These are phyloP conservation scores for Colletotrichum melonis DNA, from an alignment of 2,329 filamentous ascomycete genomes.

Conservation along the genomic window DNA sequence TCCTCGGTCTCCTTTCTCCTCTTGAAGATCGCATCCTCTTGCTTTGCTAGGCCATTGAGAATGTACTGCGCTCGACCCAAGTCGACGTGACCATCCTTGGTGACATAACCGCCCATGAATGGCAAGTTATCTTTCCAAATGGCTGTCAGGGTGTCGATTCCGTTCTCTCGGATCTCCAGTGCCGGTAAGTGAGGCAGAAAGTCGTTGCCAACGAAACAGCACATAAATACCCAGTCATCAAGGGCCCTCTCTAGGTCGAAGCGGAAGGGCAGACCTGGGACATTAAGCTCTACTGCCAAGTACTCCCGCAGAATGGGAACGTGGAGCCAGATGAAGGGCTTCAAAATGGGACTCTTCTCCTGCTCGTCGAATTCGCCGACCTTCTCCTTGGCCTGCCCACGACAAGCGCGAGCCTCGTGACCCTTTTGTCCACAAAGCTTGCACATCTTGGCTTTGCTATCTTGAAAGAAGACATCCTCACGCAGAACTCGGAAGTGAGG, in stretches of 20 bases:
- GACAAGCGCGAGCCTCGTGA: conserved; percentile 88
- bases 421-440: conserved; percentile 92
- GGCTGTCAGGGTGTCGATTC: conserved; percentile 95
- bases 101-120: conserved; percentile 93
- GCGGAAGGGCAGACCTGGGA: conserved; percentile 84
- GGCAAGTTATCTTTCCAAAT: conserved; percentile 96
- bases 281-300: conserved; percentile 86
- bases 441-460: conserved; percentile 85
- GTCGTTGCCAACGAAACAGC: conserved; percentile 98
- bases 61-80: conserved; percentile 89
- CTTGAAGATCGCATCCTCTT: conserved; percentile 94
- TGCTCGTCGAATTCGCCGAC: conserved; percentile 86
- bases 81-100: conserved; percentile 93
- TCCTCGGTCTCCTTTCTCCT: conserved; percentile 89
- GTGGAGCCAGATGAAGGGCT: conserved; percentile 99
- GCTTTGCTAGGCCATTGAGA: conserved; percentile 86
- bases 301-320: conserved; percentile 94
- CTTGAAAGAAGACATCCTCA: conserved; percentile 96
- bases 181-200: conserved; percentile 98
- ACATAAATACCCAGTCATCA: conserved; percentile 99
- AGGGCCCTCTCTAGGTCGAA: conserved; percentile 95
- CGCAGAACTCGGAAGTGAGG: conserved; percentile 95
- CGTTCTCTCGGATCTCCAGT: conserved; percentile 95
- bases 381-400: conserved; percentile 81
- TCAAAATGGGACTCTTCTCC: conserved; percentile 74